Evolutionary conservation across 2,329 filamentous ascomycete species (phyloP).

Genomic region (Paracorniculantispora psalliotae): DNA sequence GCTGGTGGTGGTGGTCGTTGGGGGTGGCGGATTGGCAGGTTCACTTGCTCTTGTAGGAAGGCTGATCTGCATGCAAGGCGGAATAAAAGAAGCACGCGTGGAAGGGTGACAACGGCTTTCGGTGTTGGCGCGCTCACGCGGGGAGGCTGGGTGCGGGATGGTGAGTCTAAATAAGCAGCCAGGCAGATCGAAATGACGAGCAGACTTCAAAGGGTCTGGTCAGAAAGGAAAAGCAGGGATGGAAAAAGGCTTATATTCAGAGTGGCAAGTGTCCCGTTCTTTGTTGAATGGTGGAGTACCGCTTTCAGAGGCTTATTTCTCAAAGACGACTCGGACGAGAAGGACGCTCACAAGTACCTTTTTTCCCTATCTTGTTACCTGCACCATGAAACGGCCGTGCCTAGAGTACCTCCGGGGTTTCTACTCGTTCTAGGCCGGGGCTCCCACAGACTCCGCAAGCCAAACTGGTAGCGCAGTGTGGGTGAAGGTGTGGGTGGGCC

Average conservation of each 20-base stretch:
- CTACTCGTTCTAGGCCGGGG: not conserved
- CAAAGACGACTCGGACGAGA: not conserved
- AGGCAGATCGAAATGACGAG: not conserved
- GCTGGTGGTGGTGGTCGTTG: conserved; percentile 2
- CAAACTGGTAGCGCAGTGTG: not conserved
- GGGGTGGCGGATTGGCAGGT: conserved; percentile 5
- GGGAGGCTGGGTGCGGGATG: not conserved
- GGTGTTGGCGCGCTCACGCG: too few relatives aligned
- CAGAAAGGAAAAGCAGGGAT: not conserved
- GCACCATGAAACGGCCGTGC: not conserved
- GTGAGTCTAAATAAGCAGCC: not conserved
- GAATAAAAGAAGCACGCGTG: not conserved
- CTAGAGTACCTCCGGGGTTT: not conserved
- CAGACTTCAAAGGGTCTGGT: not conserved
- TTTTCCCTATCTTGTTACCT: too few relatives aligned
- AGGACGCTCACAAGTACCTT: not conserved
- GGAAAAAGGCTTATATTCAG: not conserved
- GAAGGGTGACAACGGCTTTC: conserved; percentile 5
- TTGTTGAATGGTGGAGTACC: not conserved
- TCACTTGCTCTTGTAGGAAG: not conserved
- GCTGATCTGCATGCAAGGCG: conserved; percentile 10
- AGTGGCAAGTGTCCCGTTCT: not conserved
- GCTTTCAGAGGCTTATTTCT: not conserved
- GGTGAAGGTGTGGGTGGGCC: not conserved
- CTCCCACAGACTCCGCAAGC: not conserved